Conservation (phyloP, 441 rosid species). For the Pelargonium citronellum region DNA sequence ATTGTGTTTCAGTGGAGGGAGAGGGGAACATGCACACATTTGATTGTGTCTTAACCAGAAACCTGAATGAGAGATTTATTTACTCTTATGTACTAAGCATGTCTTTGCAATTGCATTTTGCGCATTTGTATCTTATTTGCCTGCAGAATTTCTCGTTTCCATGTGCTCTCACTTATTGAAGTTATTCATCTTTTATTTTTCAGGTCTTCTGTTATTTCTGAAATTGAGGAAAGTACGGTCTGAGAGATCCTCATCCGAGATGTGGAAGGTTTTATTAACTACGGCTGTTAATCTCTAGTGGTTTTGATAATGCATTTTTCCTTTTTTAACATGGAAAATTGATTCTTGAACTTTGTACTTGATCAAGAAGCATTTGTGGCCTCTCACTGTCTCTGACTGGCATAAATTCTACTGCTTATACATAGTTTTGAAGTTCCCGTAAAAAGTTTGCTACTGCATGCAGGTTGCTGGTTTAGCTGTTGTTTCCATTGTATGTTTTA, state of each 20-base stretch:
- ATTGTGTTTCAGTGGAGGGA: too few species aligned
- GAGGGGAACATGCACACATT: too few species aligned
- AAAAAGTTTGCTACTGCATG: conserved; percentile 14
- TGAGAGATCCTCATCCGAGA: conserved; percentile 48
- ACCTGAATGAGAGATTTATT: too few species aligned
- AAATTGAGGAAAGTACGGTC: conserved; percentile 48
- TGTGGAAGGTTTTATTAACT: conserved; percentile 42
- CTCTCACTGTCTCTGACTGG: too few species aligned
- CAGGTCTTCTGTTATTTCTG: conserved; percentile 41
- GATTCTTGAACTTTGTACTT: not conserved
- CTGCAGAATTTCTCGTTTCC: not conserved
- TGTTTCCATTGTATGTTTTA: conserved; percentile 47
- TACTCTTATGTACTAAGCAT: not conserved
- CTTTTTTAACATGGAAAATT: not conserved
- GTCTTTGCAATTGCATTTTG: not conserved
- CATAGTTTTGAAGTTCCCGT: not conserved
- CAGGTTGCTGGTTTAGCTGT: conserved; percentile 56
- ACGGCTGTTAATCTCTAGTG: conserved; percentile 7
- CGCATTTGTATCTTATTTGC: not conserved
- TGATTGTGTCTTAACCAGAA: too few species aligned
- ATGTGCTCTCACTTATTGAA: conserved; percentile 3
- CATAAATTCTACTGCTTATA: not conserved
- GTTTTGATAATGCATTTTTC: not conserved
- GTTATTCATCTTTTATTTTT: conserved; percentile 10
- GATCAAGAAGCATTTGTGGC: too few species aligned